These are phyloP conservation scores for Acephala macrosclerotiorum DNA, from an alignment of 2,329 filamentous ascomycete species.

Conservation along the genomic window DNA sequence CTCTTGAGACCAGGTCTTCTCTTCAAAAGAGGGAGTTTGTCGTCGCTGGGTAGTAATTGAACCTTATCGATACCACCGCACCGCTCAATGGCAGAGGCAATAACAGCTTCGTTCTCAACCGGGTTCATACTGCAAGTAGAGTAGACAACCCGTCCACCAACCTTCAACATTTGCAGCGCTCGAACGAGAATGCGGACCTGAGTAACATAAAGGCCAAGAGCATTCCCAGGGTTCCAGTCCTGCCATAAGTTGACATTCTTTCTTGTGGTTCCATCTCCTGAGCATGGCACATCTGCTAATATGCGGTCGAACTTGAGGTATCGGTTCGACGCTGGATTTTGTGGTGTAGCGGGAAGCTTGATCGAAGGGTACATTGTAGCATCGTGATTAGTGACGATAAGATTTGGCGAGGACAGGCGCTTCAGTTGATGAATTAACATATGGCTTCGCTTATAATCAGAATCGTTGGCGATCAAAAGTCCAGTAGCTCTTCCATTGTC, in stretches of 20 bases:
- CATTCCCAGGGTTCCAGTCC: conserved; percentile 90
- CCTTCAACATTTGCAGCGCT: conserved; percentile 94
- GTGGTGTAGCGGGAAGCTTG: conserved; percentile 71
- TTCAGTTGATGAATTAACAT: conserved; percentile 99
- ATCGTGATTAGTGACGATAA: conserved; percentile 98
- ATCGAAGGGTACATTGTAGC: conserved; percentile 95
- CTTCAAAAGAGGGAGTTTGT: conserved; percentile 78
- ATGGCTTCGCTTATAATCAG: conserved; percentile 95
- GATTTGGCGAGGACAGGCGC: conserved; percentile 92
- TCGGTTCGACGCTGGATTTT: conserved; percentile 62
- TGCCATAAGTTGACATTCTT: conserved; percentile 97
- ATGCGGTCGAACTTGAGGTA: conserved; percentile 98
- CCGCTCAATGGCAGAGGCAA: conserved; percentile 86
- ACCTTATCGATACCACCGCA: conserved; percentile 87
- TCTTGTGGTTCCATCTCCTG: conserved; percentile 89
- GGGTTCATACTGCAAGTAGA: conserved; percentile 99
- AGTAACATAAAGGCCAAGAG: conserved; percentile 83
- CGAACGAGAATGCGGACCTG: conserved; percentile 91
- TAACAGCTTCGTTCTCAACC: conserved; percentile 93
- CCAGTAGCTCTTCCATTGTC: conserved; percentile 91
- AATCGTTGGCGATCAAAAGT: conserved; percentile 92
- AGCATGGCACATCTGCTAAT: conserved; percentile 95
- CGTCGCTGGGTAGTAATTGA: conserved; percentile 82
- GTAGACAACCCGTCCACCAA: conserved; percentile 93
- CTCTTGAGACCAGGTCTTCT: conserved; percentile 77